Conservation (phyloP, 2,329 filamentous ascomycete genomes). For the Alternaria sp. region DNA sequence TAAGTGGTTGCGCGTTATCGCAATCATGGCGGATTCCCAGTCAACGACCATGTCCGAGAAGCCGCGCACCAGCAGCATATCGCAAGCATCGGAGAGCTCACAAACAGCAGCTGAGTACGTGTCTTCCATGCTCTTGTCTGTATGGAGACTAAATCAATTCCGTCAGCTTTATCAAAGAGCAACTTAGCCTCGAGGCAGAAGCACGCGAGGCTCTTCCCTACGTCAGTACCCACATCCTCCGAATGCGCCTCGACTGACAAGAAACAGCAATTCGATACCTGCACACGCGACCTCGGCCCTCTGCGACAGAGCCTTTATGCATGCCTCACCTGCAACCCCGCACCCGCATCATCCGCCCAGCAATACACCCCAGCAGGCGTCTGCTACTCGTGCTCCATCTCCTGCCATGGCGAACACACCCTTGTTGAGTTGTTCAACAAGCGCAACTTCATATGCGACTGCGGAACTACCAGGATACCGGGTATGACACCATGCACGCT, state of each 20-base stretch:
- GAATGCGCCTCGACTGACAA: constrained; percentile 17
- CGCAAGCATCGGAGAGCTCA: constrained; percentile 57
- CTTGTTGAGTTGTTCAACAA: constrained; percentile 97
- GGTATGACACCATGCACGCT: constrained; percentile 75
- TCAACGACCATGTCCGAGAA: constrained; percentile 29
- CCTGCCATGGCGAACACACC: constrained; percentile 93
- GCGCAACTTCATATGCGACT: constrained; percentile 95
- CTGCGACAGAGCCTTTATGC: constrained; percentile 89
- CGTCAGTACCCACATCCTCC: constrained; percentile 59
- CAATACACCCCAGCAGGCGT: constrained; percentile 78
- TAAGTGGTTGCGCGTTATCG: neutral
- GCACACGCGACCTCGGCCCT: constrained; percentile 87
- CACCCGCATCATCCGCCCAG: constrained; percentile 67
- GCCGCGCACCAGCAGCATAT: constrained; percentile 48
- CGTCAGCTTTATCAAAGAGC: constrained; percentile 80
- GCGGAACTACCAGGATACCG: constrained; percentile 82
- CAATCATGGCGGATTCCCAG: constrained; percentile 38
- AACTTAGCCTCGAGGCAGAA: constrained; percentile 91
- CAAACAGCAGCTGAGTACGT: constrained; percentile 60
- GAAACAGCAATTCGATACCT: constrained; percentile 84
- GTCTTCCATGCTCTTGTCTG: too few relatives aligned
- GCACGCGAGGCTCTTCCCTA: constrained; percentile 94
- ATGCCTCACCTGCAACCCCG: constrained; percentile 90
- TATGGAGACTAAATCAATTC: neutral
- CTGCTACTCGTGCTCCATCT: constrained; percentile 96